Evolutionary conservation across 202 grass and related monocot species (phyloP), one percentile per base, ranked within the genome.

Genomic region (Schoenoplectus tabernaemontani): DNA sequence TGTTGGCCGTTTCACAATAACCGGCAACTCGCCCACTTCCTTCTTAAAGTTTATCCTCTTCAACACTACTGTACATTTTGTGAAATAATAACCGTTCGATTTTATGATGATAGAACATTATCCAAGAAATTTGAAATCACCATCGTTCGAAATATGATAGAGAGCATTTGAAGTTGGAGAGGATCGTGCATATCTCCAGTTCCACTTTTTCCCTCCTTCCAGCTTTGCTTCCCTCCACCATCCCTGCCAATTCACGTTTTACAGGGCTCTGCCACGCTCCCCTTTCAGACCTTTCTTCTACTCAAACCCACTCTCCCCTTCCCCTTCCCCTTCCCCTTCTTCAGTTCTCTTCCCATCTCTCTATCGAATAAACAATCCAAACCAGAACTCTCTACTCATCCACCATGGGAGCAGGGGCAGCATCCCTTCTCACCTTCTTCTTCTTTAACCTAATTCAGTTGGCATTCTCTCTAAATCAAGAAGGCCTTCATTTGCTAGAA

Each of bases 401-500:
- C 57, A 9, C 57, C 39, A 64, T 62, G 53, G n/a, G 33, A 64
- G 34, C 56, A n/a, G 4, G 15, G 19, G 57, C 38, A 46, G 57
- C 6, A 26, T 62, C 36, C 22, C 8, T 43, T 17, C 75, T 62
- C n/a, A n/a, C n/a, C 5, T 77, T 84, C 15, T 65, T 62, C 61
- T 7, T 46, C 10, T 26, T 89, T 56, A 51, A 37, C 4, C 6
- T 88, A 44, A 33, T 43, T 11, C 75, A 37, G 24, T 64, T 41
- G 12, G 15, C 65, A 13, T 75, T 76, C 41, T 85, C 80, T 2
- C 24, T 83, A 19, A 79, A 20, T 51, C 73, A 76, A 47, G 82
- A 96, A 30, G 67, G 77, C 19, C 32, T 32, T 0, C 46, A 20
- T 78, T 90, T 96, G 82, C 72, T 93, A 11, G 33, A 74, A 22